phyloP scores from a whole-genome alignment of 257 asterid genomes.

The Osmanthus fragrans region DNA sequence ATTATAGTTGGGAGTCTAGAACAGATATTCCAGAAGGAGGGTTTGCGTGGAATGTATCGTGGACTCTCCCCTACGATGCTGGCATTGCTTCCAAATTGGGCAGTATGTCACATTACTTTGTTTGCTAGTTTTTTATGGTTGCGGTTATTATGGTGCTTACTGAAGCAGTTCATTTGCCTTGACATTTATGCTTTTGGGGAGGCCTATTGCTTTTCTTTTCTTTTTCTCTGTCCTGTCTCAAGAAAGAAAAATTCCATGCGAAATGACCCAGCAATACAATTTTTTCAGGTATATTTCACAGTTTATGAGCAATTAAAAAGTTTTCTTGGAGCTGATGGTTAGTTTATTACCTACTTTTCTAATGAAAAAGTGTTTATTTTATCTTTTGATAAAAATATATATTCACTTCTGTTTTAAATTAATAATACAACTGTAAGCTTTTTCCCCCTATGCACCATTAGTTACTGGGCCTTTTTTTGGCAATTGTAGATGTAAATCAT shows the following conservation, averaged over 20 bases:
- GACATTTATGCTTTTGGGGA: background rate
- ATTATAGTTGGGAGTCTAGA: constrained; percentile 84
- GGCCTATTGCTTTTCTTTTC: no score
- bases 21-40: constrained; percentile 78
- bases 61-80: constrained; percentile 94
- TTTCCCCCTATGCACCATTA: background rate
- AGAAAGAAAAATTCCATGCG: constrained; percentile 4
- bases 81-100: constrained; percentile 97
- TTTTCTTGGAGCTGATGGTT: constrained; percentile 77
- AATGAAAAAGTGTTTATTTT: no score
- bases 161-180: background rate
- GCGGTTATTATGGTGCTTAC: constrained; percentile 10
- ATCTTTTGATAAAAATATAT: no score
- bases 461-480: constrained; percentile 28
- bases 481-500: constrained; percentile 65
- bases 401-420: no score
- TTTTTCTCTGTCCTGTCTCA: no score
- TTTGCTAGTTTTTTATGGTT: background rate
- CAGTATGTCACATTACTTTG: constrained; percentile 46
- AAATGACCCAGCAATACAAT: constrained; percentile 18
- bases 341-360: constrained; percentile 31
- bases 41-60: constrained; percentile 91
- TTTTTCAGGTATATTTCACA: constrained; percentile 86
- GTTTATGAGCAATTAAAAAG: constrained; percentile 83
- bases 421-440: background rate